phyloP scores from a whole-genome alignment of 352 stramenopile species.

The Phytophthora chlamydospora region DNA sequence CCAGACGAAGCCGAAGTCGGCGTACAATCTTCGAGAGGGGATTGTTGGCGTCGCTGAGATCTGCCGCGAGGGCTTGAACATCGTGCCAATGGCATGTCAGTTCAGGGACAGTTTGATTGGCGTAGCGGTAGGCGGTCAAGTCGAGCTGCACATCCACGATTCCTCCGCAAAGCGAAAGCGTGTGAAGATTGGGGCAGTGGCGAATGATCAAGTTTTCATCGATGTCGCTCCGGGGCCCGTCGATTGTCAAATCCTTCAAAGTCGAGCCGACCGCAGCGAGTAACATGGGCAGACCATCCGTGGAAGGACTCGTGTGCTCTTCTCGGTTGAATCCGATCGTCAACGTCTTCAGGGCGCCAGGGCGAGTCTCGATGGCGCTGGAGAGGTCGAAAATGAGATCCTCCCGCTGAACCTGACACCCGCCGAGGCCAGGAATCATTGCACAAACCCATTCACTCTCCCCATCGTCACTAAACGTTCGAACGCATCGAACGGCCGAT shows the following conservation, averaged over 20 bases:
- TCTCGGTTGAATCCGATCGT: conserved; percentile 9
- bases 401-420: conserved; percentile 13
- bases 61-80: not conserved
- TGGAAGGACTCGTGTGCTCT: not conserved
- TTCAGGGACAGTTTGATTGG: not conserved
- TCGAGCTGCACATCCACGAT: conserved; percentile 3
- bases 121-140: not conserved
- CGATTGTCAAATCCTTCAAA: conserved; percentile 4
- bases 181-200: conserved; percentile 7
- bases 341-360: conserved; percentile 1
- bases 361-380: not conserved
- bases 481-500: conserved; percentile 1
- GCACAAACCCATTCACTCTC: conserved; percentile 8
- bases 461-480: conserved; percentile 17
- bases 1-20: conserved; percentile 1
- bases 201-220: conserved; percentile 10
- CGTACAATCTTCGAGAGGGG: not conserved
- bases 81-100: conserved; percentile 1
- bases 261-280: conserved; percentile 3
- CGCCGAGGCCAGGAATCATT: conserved; percentile 11
- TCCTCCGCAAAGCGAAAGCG: conserved; percentile 1
- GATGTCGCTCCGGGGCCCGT: not conserved
- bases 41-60: conserved; percentile 2
- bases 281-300: not conserved
- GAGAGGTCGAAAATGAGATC: not conserved